Evolutionary conservation across 345 rosid genomes (phyloP), one percentile per base, ranked within the genome.

Genomic region (Salix brachista): DNA sequence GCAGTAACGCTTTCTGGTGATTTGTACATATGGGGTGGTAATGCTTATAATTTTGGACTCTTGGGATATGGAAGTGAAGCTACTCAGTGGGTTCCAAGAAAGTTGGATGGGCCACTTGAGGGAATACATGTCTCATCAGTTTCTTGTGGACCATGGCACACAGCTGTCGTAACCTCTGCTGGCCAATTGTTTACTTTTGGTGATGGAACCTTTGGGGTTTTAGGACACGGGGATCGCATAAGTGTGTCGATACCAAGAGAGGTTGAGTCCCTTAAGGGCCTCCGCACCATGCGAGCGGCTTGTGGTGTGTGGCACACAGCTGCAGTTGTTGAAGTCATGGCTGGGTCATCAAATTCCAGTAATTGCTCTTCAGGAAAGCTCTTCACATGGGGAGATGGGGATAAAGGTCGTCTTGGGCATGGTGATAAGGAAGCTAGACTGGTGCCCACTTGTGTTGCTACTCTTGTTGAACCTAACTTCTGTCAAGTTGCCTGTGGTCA

Each of bases 301-400:
- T 90, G 94, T 83, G 94, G 96, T 77, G 88, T 89, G 61, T 91
- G 96, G 96, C 96, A 91, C 86, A 87, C 92, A 69, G 96, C 96
- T 79, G 93, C 93, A 42, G 71, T 90, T 75, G 90, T 87, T 41
- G 84, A 78, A 78, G 85, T 86, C 76, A 80, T 65, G 66, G 65
- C 72, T 48, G 89, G 78, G 50, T 73, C 70, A 44, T 78, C 84
- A 6, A 52, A 76, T 54, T 75, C 84, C 1, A 77, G 65, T 52
- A 75, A 39, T 67, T 69, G 70, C 46, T 84, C 86, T 62, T 77
- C 81, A 8, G 91, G 90, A 19, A 87, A 84, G 78, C 88, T 90
- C 21, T 90, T 90, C 72, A 90, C 93, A 8, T 88, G 93, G 93
- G 93, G 93, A 32, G 82, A 88, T 84, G 93, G 90, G 70, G 89